Base-by-base conservation (phyloP, 1,284 basidiomycete species). In the Ceratobasidium sp. region DNA sequence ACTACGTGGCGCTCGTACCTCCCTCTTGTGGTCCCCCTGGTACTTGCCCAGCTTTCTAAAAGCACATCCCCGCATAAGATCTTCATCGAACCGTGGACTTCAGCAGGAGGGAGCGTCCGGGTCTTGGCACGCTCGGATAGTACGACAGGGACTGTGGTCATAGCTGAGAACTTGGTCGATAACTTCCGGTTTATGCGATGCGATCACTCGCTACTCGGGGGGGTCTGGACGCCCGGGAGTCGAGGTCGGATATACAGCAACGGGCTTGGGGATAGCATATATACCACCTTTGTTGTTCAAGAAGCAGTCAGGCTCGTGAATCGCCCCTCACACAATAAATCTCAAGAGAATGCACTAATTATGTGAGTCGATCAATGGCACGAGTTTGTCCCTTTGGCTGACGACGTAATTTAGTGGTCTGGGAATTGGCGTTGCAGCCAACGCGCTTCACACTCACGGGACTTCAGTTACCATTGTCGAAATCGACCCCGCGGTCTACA, bases 131-230 rank as follows among this genome's bases (percentile, higher is more conserved):
- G 92, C 0, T 87, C 88, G 43, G 86, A 90, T 69, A 94, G 94
- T 43, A 82, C 87, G n/a, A 95, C 94, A 0, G 95, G 95, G 1
- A 83, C 90, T 15, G 89, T 97, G 19, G 88, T 92, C 0, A 94
- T 97, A 7, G 95, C 90, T 22, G 93, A 97, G 80, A 86, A 90
- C 44, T 81, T 90, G 1, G 84, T 83, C 51, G 79, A 90, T 78
- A 89, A 90, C 8, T 86, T 94, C 78, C 88, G 96, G 59, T 97
- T 93, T 82, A 85, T 98, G 52, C 89, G 96, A 17, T 95, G 91
- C 40, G 94, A 95, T 61, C 95, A 97, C 83, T 95, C 94, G 2
- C 86, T 98, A 25, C 85, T 98, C 2, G 96, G 96, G 1, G 96
- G 96, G 1, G 89, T 93, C 61, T 98, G 96, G 96, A 89, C 91